Evolutionary conservation across 1,139 yeast species (phyloP).

Genomic region (Yamadazyma aaseri): DNA sequence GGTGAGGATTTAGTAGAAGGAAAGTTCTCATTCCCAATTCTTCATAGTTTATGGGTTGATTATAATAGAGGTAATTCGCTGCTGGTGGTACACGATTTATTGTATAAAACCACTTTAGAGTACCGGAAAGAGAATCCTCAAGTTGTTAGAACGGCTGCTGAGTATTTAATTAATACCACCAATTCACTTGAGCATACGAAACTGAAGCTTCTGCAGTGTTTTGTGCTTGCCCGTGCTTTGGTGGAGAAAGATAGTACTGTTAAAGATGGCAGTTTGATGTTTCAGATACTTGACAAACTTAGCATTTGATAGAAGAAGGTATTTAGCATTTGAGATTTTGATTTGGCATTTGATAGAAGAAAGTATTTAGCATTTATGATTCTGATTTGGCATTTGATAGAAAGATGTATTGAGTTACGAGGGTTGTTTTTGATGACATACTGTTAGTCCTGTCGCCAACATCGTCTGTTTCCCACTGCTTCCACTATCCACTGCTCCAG

Average conservation of each 20-base stretch:
- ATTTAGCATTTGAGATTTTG: no score
- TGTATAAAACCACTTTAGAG: slow-evolving; percentile 19
- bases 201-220: slow-evolving; percentile 19
- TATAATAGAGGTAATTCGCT: slow-evolving; percentile 3
- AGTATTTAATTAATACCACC: slow-evolving; percentile 19
- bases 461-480: no score
- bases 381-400: no score
- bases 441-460: no score
- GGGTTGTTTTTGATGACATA: no score
- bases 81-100: slow-evolving; percentile 27
- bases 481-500: not conserved
- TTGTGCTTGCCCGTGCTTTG: slow-evolving; percentile 18
- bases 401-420: no score
- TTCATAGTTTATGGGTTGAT: slow-evolving; percentile 46
- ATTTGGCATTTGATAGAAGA: no score
- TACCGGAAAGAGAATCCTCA: slow-evolving; percentile 18
- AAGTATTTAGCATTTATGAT: no score
- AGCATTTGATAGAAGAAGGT: no score
- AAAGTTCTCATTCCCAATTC: slow-evolving; percentile 79
- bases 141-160: slow-evolving; percentile 22
- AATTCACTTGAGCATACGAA: slow-evolving; percentile 25
- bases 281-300: slow-evolving; percentile 9
- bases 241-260: slow-evolving; percentile 10
- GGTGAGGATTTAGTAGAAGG: slow-evolving; percentile 92
- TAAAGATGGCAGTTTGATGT: slow-evolving; percentile 6